Evolutionary conservation across 202 grass and related monocot species (phyloP), one percentile per base, ranked within the genome.

Genomic region (Zoysia matrella): DNA sequence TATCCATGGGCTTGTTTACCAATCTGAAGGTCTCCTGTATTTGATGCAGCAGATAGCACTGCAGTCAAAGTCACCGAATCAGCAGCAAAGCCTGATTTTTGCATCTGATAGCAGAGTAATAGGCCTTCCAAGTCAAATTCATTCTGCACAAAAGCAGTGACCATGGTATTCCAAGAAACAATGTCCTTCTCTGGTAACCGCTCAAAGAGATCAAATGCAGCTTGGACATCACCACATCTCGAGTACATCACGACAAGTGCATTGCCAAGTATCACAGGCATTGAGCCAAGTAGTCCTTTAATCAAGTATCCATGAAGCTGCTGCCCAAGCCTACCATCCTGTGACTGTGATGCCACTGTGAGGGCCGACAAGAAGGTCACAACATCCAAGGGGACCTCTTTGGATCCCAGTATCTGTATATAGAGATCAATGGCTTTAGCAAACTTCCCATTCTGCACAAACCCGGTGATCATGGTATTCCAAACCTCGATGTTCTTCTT

Each of bases 81-180:
- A 56, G 83, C 82, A 80, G 49, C 12, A 52, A 93, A 86, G 36
- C 92, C 90, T 68, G 88, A 84, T 85, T 91, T 98, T 60, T 93
- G 89, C 95, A 98, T 95, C 85, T 98, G 69, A 68, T 84, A 84
- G 55, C 89, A 77, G 3, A 98, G 76, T 73, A 95, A 43, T 51
- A 98, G 73, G 11, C 92, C 90, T 78, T 98, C 95, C 54, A 93
- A 83, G 52, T 93, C 82, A 16, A 98, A 91, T 85, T 91, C 79
- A 72, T 98, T 98, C 78, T 98, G 95, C 69, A 98, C 89, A 83
- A 98, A 89, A 71, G 90, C 82, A 68, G 88, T 93, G 71, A 98
- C 57, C 86, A 98, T 98, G 65, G 92, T 98, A 70, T 98, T 98
- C 95, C 95, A 98, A 53, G 95, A 90, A 77, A 98, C 89, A 55